Evolutionary conservation across 306 rosid genomes (phyloP).

Genomic region (Fragaria ananassa): DNA sequence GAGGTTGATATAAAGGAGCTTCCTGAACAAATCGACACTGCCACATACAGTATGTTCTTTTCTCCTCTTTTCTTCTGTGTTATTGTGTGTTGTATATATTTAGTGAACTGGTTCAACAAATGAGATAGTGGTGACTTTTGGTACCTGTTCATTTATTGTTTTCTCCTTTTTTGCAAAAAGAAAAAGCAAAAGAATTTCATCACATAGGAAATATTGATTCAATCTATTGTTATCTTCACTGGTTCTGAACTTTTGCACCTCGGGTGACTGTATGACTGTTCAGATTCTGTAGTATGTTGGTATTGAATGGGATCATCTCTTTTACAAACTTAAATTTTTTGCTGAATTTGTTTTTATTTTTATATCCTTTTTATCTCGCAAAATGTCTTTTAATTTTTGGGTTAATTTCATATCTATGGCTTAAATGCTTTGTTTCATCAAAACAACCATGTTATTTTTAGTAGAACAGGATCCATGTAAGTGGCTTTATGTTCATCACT

Average conservation of each 20-base stretch:
- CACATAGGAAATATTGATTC: not conserved
- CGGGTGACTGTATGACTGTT: not conserved
- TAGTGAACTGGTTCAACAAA: not conserved
- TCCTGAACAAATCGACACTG: slow-evolving; percentile 96
- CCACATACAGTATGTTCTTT: slow-evolving; percentile 79
- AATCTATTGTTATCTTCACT: not conserved
- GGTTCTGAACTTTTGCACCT: not conserved
- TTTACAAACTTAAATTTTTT: too few relatives aligned
- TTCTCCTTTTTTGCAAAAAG: not conserved
- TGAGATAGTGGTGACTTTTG: not conserved
- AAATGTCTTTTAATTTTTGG: too few relatives aligned
- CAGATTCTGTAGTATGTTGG: not conserved
- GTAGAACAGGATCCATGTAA: too few relatives aligned
- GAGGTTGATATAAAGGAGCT: slow-evolving; percentile 97
- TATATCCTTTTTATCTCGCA: too few relatives aligned
- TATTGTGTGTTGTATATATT: not conserved
- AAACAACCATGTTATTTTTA: too few relatives aligned
- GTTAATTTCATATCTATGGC: too few relatives aligned
- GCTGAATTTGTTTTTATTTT: too few relatives aligned
- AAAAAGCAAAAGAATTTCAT: not conserved
- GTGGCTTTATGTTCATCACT: too few relatives aligned
- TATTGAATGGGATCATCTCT: not conserved
- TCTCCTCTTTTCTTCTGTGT: not conserved
- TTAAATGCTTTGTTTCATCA: not conserved
- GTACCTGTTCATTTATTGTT: not conserved